These are phyloP conservation scores for Chlamydomonas urium DNA, from an alignment of 139 green algal genomes.

Conservation along the genomic window DNA sequence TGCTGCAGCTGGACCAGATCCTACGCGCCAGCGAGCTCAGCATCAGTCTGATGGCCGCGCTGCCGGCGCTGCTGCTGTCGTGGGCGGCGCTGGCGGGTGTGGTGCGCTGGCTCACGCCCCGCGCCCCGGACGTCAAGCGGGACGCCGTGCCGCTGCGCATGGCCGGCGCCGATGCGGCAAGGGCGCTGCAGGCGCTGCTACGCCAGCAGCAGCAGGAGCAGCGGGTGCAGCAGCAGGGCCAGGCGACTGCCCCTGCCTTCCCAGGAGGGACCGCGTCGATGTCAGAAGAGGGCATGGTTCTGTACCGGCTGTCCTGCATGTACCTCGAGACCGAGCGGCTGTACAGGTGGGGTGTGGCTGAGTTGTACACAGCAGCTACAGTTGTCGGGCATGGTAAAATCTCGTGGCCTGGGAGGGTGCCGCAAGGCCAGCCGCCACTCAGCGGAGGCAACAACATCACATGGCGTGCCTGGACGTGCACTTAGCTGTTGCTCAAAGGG, in stretches of 20 bases:
- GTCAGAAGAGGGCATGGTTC: conserved; percentile 16
- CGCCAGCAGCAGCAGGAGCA: neutral
- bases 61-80: conserved; percentile 21
- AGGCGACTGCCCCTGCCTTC: neutral
- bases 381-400: too few species aligned
- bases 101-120: conserved; percentile 38
- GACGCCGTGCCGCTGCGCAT: conserved; percentile 62
- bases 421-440: too few species aligned
- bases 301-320: conserved; percentile 13
- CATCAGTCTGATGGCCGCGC: conserved; percentile 66
- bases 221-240: neutral
- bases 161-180: conserved; percentile 58
- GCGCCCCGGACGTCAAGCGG: conserved; percentile 49
- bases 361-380: neutral
- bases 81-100: conserved; percentile 8
- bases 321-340: too few species aligned
- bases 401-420: too few species aligned
- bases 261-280: too few species aligned
- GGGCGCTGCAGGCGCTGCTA: conserved; percentile 29
- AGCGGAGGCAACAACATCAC: too few species aligned
- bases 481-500: neutral
- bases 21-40: conserved; percentile 85
- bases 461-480: too few species aligned
- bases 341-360: neutral
- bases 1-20: conserved; percentile 95